Base-by-base conservation (phyloP, 2,329 filamentous ascomycete species). In the Aureobasidium sp. region DNA sequence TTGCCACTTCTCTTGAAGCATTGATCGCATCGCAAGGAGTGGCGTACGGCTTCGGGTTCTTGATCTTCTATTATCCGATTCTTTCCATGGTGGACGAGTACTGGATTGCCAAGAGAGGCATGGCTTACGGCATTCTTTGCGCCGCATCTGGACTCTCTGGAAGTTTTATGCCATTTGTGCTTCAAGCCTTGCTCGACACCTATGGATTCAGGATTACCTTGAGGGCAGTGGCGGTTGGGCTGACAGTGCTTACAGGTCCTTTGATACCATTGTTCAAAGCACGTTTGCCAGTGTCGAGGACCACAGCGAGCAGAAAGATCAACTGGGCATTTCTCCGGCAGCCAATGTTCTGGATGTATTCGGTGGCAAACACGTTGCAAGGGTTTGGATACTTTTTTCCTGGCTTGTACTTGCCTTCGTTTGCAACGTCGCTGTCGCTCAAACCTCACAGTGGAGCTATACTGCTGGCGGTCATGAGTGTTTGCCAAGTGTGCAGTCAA, bases 21-120 rank as follows among this genome's bases (percentile, higher is more conserved):
- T 77, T 88, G 37, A 82, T 88, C 64, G 68, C 78, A 5, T 84
- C 81, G 0, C 86, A 88, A 68, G 86, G 86, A 1, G 70, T 87
- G 12, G 70, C 87, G 31, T 88, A 71, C 37, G 69, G 69, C 0
- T n/a, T 83, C 67, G 86, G 86, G n/a, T 79, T 85, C 56, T 84
- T 87, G 25, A 62, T 69, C 29, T 70, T 67, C 53, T 71, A 69
- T 47, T 69, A 68, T 14, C 69, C 69, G 0, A 69, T 72, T 31
- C 55, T 72, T 9, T 66, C 62, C 56, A 69, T 71, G 67, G 62
- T 71, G 12, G 70, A 72, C 52, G 70, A 70, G n/a, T 71, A 61
- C 48, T 72, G 68, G 65, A 60, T 70, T 25, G 61, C 56, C 5
- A 58, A 66, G 11, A 44, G 69, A 42, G 69, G 68, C 15, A 61